phyloP scores from a whole-genome alignment of 495 filamentous ascomycete genomes.

The Usnea hakonensis region DNA sequence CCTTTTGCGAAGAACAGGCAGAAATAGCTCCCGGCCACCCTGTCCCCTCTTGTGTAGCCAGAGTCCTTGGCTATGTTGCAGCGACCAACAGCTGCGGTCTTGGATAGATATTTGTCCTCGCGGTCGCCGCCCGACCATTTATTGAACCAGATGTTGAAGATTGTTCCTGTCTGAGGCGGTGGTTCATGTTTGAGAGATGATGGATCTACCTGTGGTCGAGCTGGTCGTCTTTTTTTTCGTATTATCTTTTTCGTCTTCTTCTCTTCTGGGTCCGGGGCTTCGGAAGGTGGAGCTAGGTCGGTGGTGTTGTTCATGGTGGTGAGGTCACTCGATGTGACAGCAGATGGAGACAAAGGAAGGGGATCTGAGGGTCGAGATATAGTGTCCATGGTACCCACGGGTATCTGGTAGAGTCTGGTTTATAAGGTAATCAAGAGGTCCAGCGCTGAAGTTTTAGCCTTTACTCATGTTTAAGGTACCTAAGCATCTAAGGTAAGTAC shows the following conservation, averaged over 20 bases:
- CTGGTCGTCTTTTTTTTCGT: slow-evolving; percentile 44
- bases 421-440: no score
- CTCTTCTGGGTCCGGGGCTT: slow-evolving; percentile 24
- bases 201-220: slow-evolving; percentile 72
- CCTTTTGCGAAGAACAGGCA: slow-evolving; percentile 87
- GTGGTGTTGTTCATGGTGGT: slow-evolving; percentile 18
- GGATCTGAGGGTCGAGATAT: not conserved
- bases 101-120: slow-evolving; percentile 78
- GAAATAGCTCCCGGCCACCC: slow-evolving; percentile 71
- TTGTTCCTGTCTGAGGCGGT: slow-evolving; percentile 81
- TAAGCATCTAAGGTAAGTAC: no score
- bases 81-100: slow-evolving; percentile 63
- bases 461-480: no score
- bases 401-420: no score
- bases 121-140: slow-evolving; percentile 93
- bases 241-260: slow-evolving; percentile 50
- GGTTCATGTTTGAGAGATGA: slow-evolving; percentile 70
- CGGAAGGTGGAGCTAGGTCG: slow-evolving; percentile 20
- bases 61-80: slow-evolving; percentile 76
- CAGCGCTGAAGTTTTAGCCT: no score
- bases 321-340: slow-evolving; percentile 18
- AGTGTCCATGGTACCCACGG: not conserved
- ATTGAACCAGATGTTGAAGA: slow-evolving; percentile 95
- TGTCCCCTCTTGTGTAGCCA: slow-evolving; percentile 86
- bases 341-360: not conserved